Evolutionary conservation across 75 land plant species (phyloP).

Genomic region (Cryptomeria japonica): DNA sequence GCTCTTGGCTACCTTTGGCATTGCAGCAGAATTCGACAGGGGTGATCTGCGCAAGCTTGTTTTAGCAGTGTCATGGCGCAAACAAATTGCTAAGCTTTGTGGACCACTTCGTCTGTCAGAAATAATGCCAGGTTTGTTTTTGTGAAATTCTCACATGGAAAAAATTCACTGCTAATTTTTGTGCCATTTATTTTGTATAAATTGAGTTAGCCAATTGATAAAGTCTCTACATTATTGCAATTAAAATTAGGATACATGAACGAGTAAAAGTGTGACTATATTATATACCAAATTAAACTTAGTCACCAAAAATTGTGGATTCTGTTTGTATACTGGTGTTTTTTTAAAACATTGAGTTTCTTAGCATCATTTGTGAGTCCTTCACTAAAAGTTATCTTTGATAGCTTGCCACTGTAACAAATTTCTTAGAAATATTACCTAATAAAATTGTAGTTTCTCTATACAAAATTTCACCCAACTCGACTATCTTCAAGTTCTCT

Average conservation of each 20-base stretch:
- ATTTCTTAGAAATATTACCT: background rate
- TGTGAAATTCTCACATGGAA: background rate
- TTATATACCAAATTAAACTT: no score
- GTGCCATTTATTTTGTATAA: background rate
- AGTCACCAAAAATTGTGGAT: no score
- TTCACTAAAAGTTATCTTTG: background rate
- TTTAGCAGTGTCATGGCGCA: slow-evolving; percentile 73
- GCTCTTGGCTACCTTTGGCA: slow-evolving; percentile 84
- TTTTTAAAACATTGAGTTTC: no score
- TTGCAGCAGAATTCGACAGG: slow-evolving; percentile 54
- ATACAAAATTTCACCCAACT: no score
- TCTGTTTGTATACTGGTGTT: no score
- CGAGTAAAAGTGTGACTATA: no score
- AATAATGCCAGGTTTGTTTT: slow-evolving; percentile 67
- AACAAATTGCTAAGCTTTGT: slow-evolving; percentile 88
- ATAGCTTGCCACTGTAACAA: background rate
- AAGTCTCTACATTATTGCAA: no score
- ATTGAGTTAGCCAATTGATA: background rate
- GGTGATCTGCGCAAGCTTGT: slow-evolving; percentile 82
- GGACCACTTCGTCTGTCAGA: slow-evolving; percentile 73
- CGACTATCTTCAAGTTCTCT: no score
- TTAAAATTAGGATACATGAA: no score
- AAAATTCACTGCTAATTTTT: background rate
- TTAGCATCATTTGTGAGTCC: background rate
- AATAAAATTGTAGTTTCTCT: background rate